These are phyloP conservation scores for Themeda triandra DNA, from an alignment of 176 grass and related monocot genomes.

Conservation along the genomic window DNA sequence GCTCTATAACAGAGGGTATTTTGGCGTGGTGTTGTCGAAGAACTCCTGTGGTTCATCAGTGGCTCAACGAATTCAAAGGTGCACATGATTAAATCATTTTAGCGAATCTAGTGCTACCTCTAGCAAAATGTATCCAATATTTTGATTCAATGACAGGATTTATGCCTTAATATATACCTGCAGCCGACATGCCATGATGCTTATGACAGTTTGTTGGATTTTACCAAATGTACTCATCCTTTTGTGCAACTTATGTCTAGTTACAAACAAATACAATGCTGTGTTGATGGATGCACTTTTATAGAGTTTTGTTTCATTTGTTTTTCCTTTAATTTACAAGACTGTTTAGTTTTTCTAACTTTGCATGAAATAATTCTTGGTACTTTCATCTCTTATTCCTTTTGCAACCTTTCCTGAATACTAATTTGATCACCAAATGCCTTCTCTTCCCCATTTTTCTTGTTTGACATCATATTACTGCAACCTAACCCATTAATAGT, in stretches of 20 bases:
- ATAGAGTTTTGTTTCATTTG: not conserved
- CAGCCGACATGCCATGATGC: not conserved
- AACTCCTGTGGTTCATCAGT: constrained; percentile 91
- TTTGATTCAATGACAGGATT: not conserved
- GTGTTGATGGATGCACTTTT: not conserved
- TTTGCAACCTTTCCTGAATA: not conserved
- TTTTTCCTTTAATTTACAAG: not conserved
- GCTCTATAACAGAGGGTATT: constrained; percentile 65
- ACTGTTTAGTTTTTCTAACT: not conserved
- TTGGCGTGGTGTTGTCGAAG: constrained; percentile 87
- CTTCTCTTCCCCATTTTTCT: not conserved
- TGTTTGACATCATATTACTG: not conserved
- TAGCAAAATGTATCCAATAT: not conserved
- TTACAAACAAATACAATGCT: not conserved
- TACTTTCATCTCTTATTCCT: not conserved
- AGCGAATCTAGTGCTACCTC: not conserved
- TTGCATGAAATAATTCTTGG: not conserved
- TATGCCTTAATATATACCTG: not conserved
- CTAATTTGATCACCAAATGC: not conserved
- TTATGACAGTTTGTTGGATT: not conserved
- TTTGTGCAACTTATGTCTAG: not conserved
- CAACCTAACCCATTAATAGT: not conserved
- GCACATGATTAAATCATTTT: constrained; percentile 19
- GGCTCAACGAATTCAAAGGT: constrained; percentile 85
- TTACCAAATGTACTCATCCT: not conserved